phyloP scores from a whole-genome alignment of 208 protist genomes.

The Acanthamoeba divionensis region DNA sequence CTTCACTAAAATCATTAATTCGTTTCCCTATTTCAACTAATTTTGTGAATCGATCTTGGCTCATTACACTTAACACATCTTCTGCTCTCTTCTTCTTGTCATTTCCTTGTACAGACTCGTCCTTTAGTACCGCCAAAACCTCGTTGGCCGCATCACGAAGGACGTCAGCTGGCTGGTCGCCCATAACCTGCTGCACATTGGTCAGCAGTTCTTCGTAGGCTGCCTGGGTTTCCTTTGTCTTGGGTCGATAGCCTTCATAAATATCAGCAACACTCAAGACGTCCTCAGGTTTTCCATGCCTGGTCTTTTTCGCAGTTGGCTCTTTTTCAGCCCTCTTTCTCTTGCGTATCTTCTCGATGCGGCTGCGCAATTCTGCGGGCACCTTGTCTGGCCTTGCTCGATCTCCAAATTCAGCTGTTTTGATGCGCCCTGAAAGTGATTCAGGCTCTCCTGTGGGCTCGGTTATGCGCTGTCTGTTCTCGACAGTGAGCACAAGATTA shows the following conservation, averaged over 20 bases:
- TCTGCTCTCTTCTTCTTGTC: constrained; percentile 72
- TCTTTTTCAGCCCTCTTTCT: neutral
- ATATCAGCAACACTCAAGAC: constrained; percentile 42
- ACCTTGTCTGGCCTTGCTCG: neutral
- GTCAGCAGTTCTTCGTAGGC: constrained; percentile 81
- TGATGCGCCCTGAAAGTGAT: constrained; percentile 49
- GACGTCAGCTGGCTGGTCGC: constrained; percentile 83
- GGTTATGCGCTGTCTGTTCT: constrained; percentile 46
- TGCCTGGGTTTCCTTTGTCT: constrained; percentile 79
- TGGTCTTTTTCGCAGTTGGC: neutral
- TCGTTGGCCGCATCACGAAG: constrained; percentile 85
- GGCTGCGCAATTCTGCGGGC: neutral
- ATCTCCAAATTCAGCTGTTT: constrained; percentile 15
- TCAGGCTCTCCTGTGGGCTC: constrained; percentile 71
- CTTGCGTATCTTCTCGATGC: constrained; percentile 41
- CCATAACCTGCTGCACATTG: constrained; percentile 75
- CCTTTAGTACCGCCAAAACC: constrained; percentile 82
- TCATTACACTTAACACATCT: constrained; percentile 65
- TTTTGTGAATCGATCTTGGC: constrained; percentile 68
- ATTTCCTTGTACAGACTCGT: constrained; percentile 66
- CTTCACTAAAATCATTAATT: constrained; percentile 79
- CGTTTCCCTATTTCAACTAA: constrained; percentile 69
- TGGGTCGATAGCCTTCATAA: constrained; percentile 71
- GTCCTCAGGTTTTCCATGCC: neutral
- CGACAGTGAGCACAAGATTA: constrained; percentile 70